Base-by-base conservation (phyloP, 352 stramenopile genomes). In the Achlya hypogyna region DNA sequence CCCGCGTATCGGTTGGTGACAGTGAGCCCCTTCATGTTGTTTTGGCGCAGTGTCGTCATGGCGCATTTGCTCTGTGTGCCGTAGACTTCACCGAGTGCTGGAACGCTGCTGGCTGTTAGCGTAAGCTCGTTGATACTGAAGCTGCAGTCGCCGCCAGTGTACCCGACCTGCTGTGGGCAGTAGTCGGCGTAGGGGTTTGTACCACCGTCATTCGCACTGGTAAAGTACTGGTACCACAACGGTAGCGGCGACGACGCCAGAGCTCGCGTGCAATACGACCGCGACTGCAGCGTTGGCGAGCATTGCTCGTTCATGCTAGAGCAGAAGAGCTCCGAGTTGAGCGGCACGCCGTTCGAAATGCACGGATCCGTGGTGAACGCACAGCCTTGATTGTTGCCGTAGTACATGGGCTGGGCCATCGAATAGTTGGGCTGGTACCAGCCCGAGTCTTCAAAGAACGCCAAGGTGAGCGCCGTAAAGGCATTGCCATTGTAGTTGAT, bases 31-130 rank as follows among this genome's bases (percentile, higher is more conserved):
- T 54, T 78, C 38, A 78, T 89, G 65, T 90, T 74, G 8, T 62
- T 69, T 67, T 74, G 87, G 20, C 79, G 77, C 12, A 93, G 70
- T 1, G 81, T 79, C 25, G 82, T 84, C 22, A 65, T 45, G 28
- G 82, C 86, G 72, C 83, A 94, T 42, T 80, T 82, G 67, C 85
- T 90, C 4, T 74, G 84, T 0, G 79, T 54, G 40, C 85, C 88
- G 65, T 92, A 92, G 0, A 78, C 81, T 64, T 94, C 85, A 2
- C 85, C 85, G 2, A 92, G 51, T 18, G 90, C 87, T 53, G 89
- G 91, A 69, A 89, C 74, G 6, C 51, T 75, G 14, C 78, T 88
- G 20, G 72, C 69, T 0, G 69, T 51, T 0, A 82, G 74, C 4
- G 70, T 63, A 0, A 75, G 63, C 8, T 91, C 72, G 49, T 94